phyloP scores from a whole-genome alignment of 768 basidiomycete species.

The Filobasidium wieringae region DNA sequence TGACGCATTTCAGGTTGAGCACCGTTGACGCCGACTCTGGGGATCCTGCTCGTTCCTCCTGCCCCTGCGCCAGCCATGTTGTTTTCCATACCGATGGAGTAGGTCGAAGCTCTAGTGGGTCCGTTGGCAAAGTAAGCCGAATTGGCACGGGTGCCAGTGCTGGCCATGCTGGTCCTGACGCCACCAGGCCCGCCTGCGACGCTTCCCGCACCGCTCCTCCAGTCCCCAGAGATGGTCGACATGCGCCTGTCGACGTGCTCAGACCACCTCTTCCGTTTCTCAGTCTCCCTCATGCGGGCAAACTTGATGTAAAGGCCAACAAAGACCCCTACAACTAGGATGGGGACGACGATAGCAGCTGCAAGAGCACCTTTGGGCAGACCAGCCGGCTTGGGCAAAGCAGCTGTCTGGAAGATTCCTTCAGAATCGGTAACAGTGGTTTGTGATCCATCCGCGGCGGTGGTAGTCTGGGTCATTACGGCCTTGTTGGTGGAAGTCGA shows the following conservation, averaged over 20 bases:
- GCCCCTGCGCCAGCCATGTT: conserved; percentile 36
- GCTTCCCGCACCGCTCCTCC: conserved; percentile 29
- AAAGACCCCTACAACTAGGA: conserved; percentile 24
- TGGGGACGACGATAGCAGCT: conserved; percentile 35
- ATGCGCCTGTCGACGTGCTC: conserved; percentile 30
- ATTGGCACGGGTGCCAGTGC: background rate
- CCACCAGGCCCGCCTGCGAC: conserved; percentile 15
- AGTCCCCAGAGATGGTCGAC: conserved; percentile 32
- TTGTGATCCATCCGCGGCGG: background rate
- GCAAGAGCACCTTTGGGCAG: conserved; percentile 35
- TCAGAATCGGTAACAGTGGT: conserved; percentile 13
- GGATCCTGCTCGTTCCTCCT: conserved; percentile 1
- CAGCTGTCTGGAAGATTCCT: conserved; percentile 31
- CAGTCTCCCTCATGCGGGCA: conserved; percentile 30
- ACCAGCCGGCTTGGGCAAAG: conserved; percentile 14
- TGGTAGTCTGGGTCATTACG: background rate
- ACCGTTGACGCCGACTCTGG: background rate
- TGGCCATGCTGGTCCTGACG: conserved; percentile 4
- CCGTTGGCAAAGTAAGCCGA: conserved; percentile 9
- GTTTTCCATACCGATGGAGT: conserved; percentile 30
- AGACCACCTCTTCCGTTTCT: conserved; percentile 37
- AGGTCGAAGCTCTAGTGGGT: conserved; percentile 13
- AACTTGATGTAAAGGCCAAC: conserved; percentile 31
- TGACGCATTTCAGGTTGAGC: conserved; percentile 14
- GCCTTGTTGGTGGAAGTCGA: conserved; percentile 27